Conservation (phyloP, 768 basidiomycete species). For the Phallus indusiatus region DNA sequence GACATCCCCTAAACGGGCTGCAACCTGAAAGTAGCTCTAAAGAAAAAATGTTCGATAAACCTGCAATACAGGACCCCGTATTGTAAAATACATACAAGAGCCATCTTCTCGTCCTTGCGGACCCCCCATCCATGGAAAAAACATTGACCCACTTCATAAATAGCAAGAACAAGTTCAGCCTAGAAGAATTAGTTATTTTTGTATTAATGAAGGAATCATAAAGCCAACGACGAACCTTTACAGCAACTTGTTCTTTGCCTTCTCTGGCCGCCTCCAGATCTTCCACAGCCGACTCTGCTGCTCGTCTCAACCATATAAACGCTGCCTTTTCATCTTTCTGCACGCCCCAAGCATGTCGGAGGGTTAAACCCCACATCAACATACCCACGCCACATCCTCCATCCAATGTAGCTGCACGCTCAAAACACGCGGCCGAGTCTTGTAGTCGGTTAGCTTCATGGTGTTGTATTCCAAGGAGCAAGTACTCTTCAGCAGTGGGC, state of each 20-base stretch:
- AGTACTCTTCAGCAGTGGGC: constrained; percentile 51
- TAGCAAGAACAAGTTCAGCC: constrained; percentile 78
- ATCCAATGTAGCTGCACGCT: constrained; percentile 58
- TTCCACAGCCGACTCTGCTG: constrained; percentile 71
- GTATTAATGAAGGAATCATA: neutral
- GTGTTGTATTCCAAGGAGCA: constrained; percentile 68
- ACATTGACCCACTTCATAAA: constrained; percentile 88
- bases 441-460: constrained; percentile 64
- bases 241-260: constrained; percentile 39
- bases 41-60: neutral
- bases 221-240: constrained; percentile 32
- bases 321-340: constrained; percentile 67
- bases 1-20: constrained; percentile 73
- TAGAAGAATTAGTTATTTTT: constrained; percentile 20
- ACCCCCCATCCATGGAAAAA: constrained; percentile 93
- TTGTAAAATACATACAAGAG: constrained; percentile 43
- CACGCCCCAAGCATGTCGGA: constrained; percentile 86
- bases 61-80: neutral
- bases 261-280: constrained; percentile 59
- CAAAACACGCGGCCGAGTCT: constrained; percentile 66
- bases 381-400: constrained; percentile 86
- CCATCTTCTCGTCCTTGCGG: constrained; percentile 82
- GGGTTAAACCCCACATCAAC: constrained; percentile 84
- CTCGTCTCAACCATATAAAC: constrained; percentile 75
- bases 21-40: constrained; percentile 80